phyloP scores from a whole-genome alignment of 1,284 basidiomycete species.

The Rhodofomes roseus region DNA sequence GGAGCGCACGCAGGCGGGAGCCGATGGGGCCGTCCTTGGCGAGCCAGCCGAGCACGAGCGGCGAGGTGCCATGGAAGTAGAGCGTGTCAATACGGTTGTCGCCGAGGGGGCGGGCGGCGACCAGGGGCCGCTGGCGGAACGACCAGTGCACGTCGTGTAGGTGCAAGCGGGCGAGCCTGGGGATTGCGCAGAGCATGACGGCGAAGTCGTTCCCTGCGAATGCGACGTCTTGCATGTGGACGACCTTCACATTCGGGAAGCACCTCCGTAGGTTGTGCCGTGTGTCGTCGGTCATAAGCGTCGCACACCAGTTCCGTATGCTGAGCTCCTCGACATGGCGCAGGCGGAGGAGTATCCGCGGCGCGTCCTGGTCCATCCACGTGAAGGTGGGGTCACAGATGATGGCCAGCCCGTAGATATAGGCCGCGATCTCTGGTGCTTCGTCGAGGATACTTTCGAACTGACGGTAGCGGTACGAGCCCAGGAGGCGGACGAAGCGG shows the following conservation, averaged over 20 bases:
- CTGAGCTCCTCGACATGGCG: constrained; percentile 3
- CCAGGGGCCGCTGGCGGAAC: not conserved
- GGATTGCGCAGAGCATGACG: constrained; percentile 3
- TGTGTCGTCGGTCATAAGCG: constrained; percentile 1
- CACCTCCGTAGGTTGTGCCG: not conserved
- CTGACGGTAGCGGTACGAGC: not conserved
- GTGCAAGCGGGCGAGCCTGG: constrained; percentile 1
- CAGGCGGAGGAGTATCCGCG: constrained; percentile 5
- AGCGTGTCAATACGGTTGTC: not conserved
- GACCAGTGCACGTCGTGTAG: constrained; percentile 3
- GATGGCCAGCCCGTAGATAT: constrained; percentile 5
- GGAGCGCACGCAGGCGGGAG: not conserved
- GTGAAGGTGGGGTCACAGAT: constrained; percentile 2
- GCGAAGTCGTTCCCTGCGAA: constrained; percentile 4
- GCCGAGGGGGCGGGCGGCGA: not conserved
- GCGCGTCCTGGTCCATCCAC: constrained; percentile 4
- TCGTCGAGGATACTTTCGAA: constrained; percentile 4
- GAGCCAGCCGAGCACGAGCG: constrained; percentile 4
- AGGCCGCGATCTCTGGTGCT: constrained; percentile 4
- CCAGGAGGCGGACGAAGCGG: constrained; percentile 2
- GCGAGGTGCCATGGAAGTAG: not conserved
- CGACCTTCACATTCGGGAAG: constrained; percentile 2
- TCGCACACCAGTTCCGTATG: constrained; percentile 3
- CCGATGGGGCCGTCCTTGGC: not conserved
- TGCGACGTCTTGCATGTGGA: constrained; percentile 1